Percentiles rank a stretch among this genome's conserved stretches.
These are phyloP conservation scores for Allantophomopsis cytisporea DNA, from an alignment of 2,329 filamentous ascomycete genomes.

Conservation along the genomic window DNA sequence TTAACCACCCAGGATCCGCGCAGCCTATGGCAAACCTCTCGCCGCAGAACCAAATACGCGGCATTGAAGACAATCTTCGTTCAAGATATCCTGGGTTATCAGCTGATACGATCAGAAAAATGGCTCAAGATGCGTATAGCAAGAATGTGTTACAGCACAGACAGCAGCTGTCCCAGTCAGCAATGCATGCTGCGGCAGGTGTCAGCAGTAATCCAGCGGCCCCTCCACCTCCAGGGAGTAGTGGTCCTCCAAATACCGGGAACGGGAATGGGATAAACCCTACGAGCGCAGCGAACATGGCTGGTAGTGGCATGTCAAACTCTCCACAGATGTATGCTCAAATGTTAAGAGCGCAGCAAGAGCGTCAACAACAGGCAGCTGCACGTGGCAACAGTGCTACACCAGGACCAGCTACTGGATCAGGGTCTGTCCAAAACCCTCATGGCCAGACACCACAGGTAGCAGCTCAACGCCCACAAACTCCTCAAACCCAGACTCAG, in stretches of 20 bases:
- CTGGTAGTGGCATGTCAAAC: conserved; percentile 21
- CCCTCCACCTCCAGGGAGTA: conserved; percentile 1
- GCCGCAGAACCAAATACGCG: too few relatives aligned
- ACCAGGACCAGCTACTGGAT: too few relatives aligned
- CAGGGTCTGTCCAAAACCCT: too few relatives aligned
- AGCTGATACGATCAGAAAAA: conserved; percentile 35
- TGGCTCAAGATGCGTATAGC: conserved; percentile 29
- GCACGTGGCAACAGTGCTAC: background rate
- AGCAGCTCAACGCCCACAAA: too few relatives aligned
- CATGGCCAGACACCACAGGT: too few relatives aligned
- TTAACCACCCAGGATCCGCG: conserved; percentile 4
- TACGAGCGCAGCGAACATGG: conserved; percentile 1
- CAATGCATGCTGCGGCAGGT: conserved; percentile 35
- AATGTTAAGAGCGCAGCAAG: conserved; percentile 36
- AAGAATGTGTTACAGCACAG: conserved; percentile 25
- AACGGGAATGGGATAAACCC: conserved; percentile 3
- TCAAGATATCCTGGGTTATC: conserved; percentile 21
- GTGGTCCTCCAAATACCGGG: conserved; percentile 8
- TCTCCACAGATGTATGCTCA: conserved; percentile 33
- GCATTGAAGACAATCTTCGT: conserved; percentile 10
- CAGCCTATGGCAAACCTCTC: conserved; percentile 1
- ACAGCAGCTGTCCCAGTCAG: conserved; percentile 32
- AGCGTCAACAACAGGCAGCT: conserved; percentile 16
- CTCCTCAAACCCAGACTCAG: too few relatives aligned
- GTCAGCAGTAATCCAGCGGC: conserved; percentile 16